phyloP scores from a whole-genome alignment of 306 rosid species.

The Trifolium pratense region DNA sequence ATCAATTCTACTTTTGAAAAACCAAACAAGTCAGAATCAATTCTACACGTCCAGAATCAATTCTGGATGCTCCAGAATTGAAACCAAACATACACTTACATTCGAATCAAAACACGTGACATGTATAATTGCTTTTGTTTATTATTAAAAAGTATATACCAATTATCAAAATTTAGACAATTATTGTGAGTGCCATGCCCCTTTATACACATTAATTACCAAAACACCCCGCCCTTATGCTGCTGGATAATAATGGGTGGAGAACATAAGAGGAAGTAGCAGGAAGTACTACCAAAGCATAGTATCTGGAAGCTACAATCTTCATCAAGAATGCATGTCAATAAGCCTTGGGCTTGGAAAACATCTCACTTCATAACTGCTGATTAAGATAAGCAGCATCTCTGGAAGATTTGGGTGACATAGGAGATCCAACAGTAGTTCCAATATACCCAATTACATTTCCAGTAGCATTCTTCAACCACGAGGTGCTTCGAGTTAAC shows the following conservation, averaged over 20 bases:
- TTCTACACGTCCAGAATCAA: too few relatives aligned
- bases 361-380: conserved; percentile 60
- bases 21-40: too few relatives aligned
- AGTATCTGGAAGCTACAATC: not conserved
- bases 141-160: not conserved
- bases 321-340: conserved; percentile 30
- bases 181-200: conserved; percentile 3
- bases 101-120: conserved; percentile 13
- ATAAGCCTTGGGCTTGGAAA: conserved; percentile 17
- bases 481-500: conserved; percentile 89
- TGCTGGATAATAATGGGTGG: conserved; percentile 4
- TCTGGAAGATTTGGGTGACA: conserved; percentile 60
- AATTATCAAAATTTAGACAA: conserved; percentile 1
- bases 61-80: too few relatives aligned
- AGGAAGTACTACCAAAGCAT: conserved; percentile 12
- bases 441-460: conserved; percentile 62
- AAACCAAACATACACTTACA: too few relatives aligned
- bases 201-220: conserved; percentile 6
- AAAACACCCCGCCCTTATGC: conserved; percentile 25
- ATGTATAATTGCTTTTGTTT: conserved; percentile 1
- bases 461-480: conserved; percentile 77
- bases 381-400: conserved; percentile 76
- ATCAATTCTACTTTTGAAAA: too few relatives aligned
- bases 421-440: conserved; percentile 60
- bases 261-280: conserved; percentile 26